phyloP scores from a whole-genome alignment of 495 filamentous ascomycete species.

The Pseudevernia furfuracea region DNA sequence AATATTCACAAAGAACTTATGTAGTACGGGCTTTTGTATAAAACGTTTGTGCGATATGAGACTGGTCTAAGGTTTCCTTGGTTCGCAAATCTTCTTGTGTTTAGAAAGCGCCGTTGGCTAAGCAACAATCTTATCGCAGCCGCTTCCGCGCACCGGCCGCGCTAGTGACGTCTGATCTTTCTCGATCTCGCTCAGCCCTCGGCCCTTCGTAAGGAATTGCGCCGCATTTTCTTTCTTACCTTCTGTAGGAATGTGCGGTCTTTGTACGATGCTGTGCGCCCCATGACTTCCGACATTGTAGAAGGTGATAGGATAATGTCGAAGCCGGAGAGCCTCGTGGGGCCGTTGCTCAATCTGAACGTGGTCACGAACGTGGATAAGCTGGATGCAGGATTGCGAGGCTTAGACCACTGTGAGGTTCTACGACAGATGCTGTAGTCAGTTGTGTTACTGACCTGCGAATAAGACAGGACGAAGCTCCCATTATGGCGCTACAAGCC shows the following conservation, averaged over 20 bases:
- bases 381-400: constrained; percentile 66
- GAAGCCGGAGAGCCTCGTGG: constrained; percentile 8
- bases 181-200: neutral
- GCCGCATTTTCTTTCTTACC: neutral
- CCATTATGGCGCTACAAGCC: constrained; percentile 84
- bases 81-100: neutral
- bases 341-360: constrained; percentile 17
- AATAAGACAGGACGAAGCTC: constrained; percentile 68
- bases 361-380: constrained; percentile 35
- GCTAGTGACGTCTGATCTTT: neutral
- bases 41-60: neutral
- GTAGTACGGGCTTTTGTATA: neutral
- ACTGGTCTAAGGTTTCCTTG: neutral
- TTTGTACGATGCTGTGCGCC: neutral
- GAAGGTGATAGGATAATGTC: neutral
- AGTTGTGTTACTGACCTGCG: neutral
- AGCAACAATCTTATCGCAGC: constrained; percentile 3
- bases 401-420: constrained; percentile 63
- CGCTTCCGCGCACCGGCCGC: neutral
- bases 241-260: neutral
- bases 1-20: neutral
- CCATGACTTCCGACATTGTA: neutral
- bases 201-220: neutral
- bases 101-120: neutral
- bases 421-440: constrained; percentile 1